Base-by-base conservation (phyloP, 148 eudicot genomes). In the Heliosperma pusillum region DNA sequence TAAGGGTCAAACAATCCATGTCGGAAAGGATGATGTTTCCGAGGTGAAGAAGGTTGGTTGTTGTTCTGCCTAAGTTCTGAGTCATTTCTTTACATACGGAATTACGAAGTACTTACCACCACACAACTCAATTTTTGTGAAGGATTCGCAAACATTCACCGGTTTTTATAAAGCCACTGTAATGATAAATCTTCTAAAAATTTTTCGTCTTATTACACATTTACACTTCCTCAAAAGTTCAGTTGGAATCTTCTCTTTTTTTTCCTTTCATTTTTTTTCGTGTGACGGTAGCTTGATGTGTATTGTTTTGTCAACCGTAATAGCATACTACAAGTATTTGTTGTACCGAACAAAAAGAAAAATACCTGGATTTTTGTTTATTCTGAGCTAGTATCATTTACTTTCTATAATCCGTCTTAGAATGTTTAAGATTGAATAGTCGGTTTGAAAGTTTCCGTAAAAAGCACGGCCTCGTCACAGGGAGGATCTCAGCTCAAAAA, bases 1-100 rank as follows among this genome's bases (percentile, higher is more conserved):
- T 3, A 80, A 82, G 76, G 88, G 88, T 17, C 75, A 85, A 73
- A 80, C 85, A 62, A 85, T 85, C 27, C 71, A 82, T 69, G 68
- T 85, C 40, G 87, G 87, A 63, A 85, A 82, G 76, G 88, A 82
- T 65, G 83, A 85, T 71, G 87, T 85, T 16, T 82, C 88, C 1
- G 85, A 82, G 70, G 80, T 78, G 69, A 82, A 85, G 74, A 85
- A 78, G 26, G 85, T 78, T 21, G 82, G 83, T 57, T 85, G 88
- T 77, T 85, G 88, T 69, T 78, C 88, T 40, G 80, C 74, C n/a
- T 85, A 76, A 45, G 42, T 64, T 50, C 19, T 15, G 21, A 26
- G 57, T 56, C 10, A 21, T 69, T 47, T 29, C 3, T 17, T 70
- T 47, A 60, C 36, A 77, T n/a, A 26, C 29, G 42, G 42, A 36